phyloP scores from a whole-genome alignment of 305 asterid species.

The Andrographis paniculata region DNA sequence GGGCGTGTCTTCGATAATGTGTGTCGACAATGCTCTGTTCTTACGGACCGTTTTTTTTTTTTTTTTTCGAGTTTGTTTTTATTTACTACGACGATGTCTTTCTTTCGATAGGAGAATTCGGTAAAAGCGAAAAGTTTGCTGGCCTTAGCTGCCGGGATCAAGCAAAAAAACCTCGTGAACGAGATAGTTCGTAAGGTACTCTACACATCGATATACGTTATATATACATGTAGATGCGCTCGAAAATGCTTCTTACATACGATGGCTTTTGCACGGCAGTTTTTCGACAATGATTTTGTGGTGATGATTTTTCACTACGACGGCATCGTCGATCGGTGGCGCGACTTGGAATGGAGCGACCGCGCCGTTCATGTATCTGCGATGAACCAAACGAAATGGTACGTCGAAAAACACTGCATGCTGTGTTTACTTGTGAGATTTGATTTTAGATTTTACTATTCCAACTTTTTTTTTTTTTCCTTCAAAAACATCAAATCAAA shows the following conservation, averaged over 20 bases:
- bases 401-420: too few relatives aligned
- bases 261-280: too few relatives aligned
- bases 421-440: too few relatives aligned
- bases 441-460: too few relatives aligned
- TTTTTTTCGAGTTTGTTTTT: too few relatives aligned
- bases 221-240: too few relatives aligned
- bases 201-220: too few relatives aligned
- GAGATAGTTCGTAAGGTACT: constrained; percentile 63
- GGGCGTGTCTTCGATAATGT: constrained; percentile 42
- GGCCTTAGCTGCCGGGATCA: constrained; percentile 53
- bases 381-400: constrained; percentile 84
- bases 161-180: constrained; percentile 28
- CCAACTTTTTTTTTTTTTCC: not conserved
- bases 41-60: too few relatives aligned
- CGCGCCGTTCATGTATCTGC: constrained; percentile 64
- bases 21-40: too few relatives aligned
- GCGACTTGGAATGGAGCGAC: constrained; percentile 56
- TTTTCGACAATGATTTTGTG: constrained; percentile 48
- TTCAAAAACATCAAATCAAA: too few relatives aligned
- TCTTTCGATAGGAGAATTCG: constrained; percentile 37
- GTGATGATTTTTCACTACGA: constrained; percentile 97
- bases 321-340: constrained; percentile 77
- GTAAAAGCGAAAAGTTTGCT: constrained; percentile 34
- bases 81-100: too few relatives aligned
- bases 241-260: too few relatives aligned